A percentile compares a stretch with the other conserved stretches of the same genome.
These are phyloP conservation scores for Macrotyloma uniflorum DNA, from an alignment of 306 rosid genomes.

Conservation along the genomic window DNA sequence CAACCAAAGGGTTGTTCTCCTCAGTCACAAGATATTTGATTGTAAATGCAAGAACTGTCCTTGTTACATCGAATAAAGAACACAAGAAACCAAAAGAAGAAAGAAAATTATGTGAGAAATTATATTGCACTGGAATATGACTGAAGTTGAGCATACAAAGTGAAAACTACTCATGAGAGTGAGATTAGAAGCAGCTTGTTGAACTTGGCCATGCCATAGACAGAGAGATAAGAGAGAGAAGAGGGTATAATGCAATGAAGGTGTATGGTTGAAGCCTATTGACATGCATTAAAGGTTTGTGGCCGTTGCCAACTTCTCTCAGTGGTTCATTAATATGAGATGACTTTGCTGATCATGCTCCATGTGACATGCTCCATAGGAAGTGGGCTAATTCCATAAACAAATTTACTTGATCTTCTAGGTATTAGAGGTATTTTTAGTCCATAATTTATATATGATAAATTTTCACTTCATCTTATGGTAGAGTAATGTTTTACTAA, in stretches of 20 bases:
- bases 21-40: slow-evolving; percentile 14
- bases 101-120: slow-evolving; percentile 13
- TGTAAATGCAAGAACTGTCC: background rate
- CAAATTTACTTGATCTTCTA: background rate
- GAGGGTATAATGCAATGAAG: slow-evolving; percentile 30
- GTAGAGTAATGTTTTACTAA: too few species aligned
- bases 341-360: slow-evolving; percentile 39
- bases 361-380: slow-evolving; percentile 27
- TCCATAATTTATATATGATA: background rate
- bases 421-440: background rate
- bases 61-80: background rate
- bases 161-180: background rate
- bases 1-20: slow-evolving; percentile 34
- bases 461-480: background rate
- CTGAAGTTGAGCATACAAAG: background rate
- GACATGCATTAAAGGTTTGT: slow-evolving; percentile 47
- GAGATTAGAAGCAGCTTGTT: background rate
- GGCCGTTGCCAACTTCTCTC: slow-evolving; percentile 53
- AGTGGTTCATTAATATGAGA: slow-evolving; percentile 57
- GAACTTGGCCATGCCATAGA: background rate
- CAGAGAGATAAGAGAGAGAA: background rate
- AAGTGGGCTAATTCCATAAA: background rate
- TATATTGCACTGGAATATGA: background rate
- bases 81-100: background rate
- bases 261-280: slow-evolving; percentile 22